phyloP scores from a whole-genome alignment of 176 grass and related monocot species.

The barley (Hordeum vulgare) region DNA sequence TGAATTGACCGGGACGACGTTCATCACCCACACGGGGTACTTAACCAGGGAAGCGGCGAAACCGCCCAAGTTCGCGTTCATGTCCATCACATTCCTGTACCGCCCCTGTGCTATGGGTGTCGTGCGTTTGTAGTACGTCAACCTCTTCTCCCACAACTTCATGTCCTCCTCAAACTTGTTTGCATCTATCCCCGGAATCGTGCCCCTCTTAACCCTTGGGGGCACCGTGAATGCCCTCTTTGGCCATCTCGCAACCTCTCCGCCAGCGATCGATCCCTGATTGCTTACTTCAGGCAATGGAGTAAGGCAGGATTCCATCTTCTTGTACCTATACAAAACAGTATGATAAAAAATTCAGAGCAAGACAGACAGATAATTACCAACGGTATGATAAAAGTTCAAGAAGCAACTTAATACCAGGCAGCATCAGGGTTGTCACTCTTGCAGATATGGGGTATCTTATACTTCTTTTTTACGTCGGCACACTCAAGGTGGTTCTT shows the following conservation, averaged over 20 bases:
- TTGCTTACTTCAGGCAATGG: constrained; percentile 77
- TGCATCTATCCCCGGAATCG: constrained; percentile 55
- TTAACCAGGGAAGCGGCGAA: constrained; percentile 67
- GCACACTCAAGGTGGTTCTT: constrained; percentile 77
- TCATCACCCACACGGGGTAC: constrained; percentile 91
- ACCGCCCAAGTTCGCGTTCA: constrained; percentile 86
- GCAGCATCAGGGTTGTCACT: constrained; percentile 70
- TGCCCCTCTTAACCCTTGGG: constrained; percentile 75
- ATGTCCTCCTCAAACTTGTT: constrained; percentile 89
- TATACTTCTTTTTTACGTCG: constrained; percentile 43
- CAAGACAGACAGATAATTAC: neutral
- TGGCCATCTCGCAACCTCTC: constrained; percentile 63
- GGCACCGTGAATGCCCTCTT: constrained; percentile 64
- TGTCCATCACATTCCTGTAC: constrained; percentile 96
- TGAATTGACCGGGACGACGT: constrained; percentile 63
- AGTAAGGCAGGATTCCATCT: constrained; percentile 84
- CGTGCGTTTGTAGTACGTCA: constrained; percentile 54
- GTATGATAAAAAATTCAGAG: neutral
- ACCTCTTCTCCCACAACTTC: constrained; percentile 69
- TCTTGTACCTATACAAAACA: constrained; percentile 58
- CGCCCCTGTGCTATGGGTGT: constrained; percentile 49
- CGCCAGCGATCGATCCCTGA: constrained; percentile 75
- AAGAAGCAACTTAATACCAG: constrained; percentile 46
- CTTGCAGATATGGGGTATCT: constrained; percentile 82
- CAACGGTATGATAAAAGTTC: neutral